phyloP scores from a whole-genome alignment of 1,139 yeast genomes.

The Pichia sp. region DNA sequence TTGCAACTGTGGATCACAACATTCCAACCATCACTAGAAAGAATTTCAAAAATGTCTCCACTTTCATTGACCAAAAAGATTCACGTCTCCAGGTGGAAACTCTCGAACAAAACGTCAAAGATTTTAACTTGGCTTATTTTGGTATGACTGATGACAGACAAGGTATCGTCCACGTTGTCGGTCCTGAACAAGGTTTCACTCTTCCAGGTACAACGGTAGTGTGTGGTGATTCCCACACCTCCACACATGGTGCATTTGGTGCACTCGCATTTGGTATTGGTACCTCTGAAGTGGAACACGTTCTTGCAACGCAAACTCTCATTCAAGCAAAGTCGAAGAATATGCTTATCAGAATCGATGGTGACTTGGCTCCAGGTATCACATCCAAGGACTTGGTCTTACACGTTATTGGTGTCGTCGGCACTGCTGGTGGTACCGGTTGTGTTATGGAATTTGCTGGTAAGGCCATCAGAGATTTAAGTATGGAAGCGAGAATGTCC shows the following conservation, averaged over 20 bases:
- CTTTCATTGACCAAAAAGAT: constrained; percentile 88
- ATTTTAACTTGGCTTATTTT: constrained; percentile 81
- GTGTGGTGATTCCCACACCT: constrained; percentile 97
- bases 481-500: constrained; percentile 99
- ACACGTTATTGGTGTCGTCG: constrained; percentile 92
- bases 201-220: constrained; percentile 98
- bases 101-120: constrained; percentile 84
- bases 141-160: constrained; percentile 94
- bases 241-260: constrained; percentile 98
- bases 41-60: constrained; percentile 61
- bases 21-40: constrained; percentile 87
- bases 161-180: constrained; percentile 97
- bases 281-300: constrained; percentile 98
- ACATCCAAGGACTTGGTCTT: constrained; percentile 92
- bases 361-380: constrained; percentile 78
- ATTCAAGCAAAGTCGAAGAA: constrained; percentile 93
- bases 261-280: constrained; percentile 98
- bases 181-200: constrained; percentile 98
- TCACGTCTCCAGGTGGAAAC: constrained; percentile 90
- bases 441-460: constrained; percentile 96
- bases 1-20: constrained; percentile 97
- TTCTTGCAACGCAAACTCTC: constrained; percentile 92
- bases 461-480: constrained; percentile 76
- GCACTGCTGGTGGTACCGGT: constrained; percentile 99
- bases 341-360: constrained; percentile 83